These are phyloP conservation scores for Tylopilus intermedius DNA, from an alignment of 768 basidiomycete species.

Conservation along the genomic window DNA sequence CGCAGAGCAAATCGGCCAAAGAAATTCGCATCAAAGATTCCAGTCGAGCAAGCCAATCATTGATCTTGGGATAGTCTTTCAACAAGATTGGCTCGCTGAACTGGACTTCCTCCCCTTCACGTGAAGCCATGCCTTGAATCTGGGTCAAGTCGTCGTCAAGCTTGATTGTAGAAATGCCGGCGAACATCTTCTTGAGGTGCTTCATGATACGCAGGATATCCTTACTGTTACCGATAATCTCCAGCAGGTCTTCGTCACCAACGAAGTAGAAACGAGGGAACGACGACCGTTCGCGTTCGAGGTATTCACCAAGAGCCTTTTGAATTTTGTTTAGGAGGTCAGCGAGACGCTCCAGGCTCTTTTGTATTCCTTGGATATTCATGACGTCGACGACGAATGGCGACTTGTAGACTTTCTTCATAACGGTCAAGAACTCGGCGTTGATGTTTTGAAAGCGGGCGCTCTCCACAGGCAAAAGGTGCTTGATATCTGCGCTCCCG, in stretches of 20 bases:
- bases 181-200: conserved; percentile 99
- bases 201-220: conserved; percentile 98
- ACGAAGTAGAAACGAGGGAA: conserved; percentile 99
- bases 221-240: conserved; percentile 99
- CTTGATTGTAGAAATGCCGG: conserved; percentile 85
- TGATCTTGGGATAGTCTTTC: conserved; percentile 95
- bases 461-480: conserved; percentile 93
- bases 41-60: conserved; percentile 93
- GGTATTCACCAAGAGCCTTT: conserved; percentile 97
- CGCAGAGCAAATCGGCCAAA: conserved; percentile 74
- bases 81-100: conserved; percentile 81
- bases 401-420: conserved; percentile 99
- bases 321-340: conserved; percentile 98
- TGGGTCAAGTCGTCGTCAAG: conserved; percentile 84
- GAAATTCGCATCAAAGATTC: conserved; percentile 92
- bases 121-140: conserved; percentile 90
- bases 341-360: conserved; percentile 92
- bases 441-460: conserved; percentile 99
- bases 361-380: conserved; percentile 94
- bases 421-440: conserved; percentile 92
- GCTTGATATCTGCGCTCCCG: conserved; percentile 99
- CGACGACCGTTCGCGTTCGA: conserved; percentile 93
- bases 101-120: conserved; percentile 89
- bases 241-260: conserved; percentile 95
- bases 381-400: conserved; percentile 96